Evolutionary conservation across 108 stramenopile species (phyloP).

Genomic region (Epithemia pelagica): DNA sequence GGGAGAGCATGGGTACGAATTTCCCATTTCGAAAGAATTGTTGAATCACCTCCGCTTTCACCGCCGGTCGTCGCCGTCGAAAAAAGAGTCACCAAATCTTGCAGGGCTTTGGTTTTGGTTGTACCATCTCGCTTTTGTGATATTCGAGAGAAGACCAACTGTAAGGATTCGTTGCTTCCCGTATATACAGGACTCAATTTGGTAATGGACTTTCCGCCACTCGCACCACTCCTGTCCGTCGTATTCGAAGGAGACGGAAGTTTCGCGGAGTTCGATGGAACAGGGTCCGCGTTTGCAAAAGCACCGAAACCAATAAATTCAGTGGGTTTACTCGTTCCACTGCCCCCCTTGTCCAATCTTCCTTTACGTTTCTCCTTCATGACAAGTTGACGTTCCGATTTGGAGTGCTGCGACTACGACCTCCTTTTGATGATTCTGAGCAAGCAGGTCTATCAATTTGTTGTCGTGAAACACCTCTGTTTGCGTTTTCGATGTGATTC

Average conservation of each 20-base stretch:
- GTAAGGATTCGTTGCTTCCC: slow-evolving; percentile 40
- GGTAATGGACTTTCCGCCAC: slow-evolving; percentile 4
- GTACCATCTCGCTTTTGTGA: slow-evolving; percentile 68
- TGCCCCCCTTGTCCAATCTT: slow-evolving; percentile 41
- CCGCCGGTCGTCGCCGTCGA: neutral
- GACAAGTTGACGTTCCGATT: no score
- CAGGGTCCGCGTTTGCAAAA: slow-evolving; percentile 30
- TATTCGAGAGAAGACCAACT: slow-evolving; percentile 53
- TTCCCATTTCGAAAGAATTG: slow-evolving; percentile 3
- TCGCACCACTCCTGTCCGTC: no score
- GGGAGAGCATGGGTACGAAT: slow-evolving; percentile 29
- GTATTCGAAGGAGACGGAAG: slow-evolving; percentile 14
- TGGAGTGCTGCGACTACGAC: no score
- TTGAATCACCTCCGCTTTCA: neutral
- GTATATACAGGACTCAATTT: slow-evolving; percentile 61
- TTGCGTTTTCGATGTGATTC: no score
- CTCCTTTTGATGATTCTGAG: no score
- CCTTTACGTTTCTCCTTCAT: slow-evolving; percentile 38
- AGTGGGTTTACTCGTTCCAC: slow-evolving; percentile 3
- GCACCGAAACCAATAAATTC: slow-evolving; percentile 60
- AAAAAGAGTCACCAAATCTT: slow-evolving; percentile 35
- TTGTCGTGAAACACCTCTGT: no score
- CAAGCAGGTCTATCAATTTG: no score
- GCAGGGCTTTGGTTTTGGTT: slow-evolving; percentile 60
- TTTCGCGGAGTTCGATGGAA: neutral